A percentile compares a stretch with the other conserved stretches of the same genome.
These are phyloP conservation scores for Silene uniflora DNA, from an alignment of 148 eudicot species.

Conservation along the genomic window DNA sequence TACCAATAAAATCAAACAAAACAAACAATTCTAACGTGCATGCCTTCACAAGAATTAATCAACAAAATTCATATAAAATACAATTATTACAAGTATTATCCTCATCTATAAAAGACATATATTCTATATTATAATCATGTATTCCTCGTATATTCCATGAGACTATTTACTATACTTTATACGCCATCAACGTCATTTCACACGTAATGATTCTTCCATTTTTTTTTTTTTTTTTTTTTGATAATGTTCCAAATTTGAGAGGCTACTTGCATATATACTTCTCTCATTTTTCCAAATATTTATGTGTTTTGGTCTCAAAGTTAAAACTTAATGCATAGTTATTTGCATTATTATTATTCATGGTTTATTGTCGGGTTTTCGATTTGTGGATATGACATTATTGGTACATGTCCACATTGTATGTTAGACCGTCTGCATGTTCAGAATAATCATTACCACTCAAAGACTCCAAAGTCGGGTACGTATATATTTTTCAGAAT, in stretches of 20 bases:
- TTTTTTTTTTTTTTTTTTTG: no score
- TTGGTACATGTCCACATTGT: background rate
- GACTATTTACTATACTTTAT: background rate
- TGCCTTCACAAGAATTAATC: conserved; percentile 6
- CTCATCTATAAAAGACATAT: background rate
- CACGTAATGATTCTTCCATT: conserved; percentile 15
- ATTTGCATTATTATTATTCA: background rate
- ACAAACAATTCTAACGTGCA: conserved; percentile 4
- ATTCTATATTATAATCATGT: background rate
- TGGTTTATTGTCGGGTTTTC: background rate
- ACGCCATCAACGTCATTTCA: conserved; percentile 11
- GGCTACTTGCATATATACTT: background rate
- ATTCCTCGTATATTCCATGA: conserved; percentile 21
- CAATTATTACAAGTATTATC: background rate
- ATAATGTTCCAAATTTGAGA: no score
- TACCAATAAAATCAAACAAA: background rate
- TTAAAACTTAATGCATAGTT: background rate
- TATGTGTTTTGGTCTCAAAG: no score
- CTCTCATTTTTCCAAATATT: no score
- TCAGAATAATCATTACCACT: background rate
- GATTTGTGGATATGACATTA: background rate
- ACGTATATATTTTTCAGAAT: background rate
- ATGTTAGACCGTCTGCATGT: no score
- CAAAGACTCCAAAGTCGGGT: background rate
- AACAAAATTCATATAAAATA: background rate